phyloP scores from a whole-genome alignment of 495 filamentous ascomycete species.

The Talaromyces thailandensis region DNA sequence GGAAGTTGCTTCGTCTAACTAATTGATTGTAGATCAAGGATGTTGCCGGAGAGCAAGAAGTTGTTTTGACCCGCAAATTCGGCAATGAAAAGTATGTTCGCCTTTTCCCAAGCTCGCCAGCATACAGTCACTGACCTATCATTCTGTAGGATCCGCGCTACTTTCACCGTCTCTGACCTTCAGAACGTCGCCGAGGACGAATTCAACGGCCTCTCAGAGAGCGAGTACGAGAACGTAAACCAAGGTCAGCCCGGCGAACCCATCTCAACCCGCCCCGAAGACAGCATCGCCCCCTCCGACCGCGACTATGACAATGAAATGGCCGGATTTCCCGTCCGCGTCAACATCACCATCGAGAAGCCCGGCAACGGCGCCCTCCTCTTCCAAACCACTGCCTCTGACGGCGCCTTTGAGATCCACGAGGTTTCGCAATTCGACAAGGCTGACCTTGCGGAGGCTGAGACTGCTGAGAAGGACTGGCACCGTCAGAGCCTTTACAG shows the following conservation, averaged over 20 bases:
- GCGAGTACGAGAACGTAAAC: conserved; percentile 45
- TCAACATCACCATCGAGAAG: conserved; percentile 85
- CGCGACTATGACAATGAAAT: conserved; percentile 41
- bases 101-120: neutral
- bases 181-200: conserved; percentile 59
- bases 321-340: conserved; percentile 65
- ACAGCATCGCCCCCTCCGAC: conserved; percentile 49
- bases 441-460: conserved; percentile 56
- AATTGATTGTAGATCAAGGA: conserved; percentile 66
- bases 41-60: conserved; percentile 73
- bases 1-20: conserved; percentile 48
- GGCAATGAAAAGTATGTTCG: conserved; percentile 73
- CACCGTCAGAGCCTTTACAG: conserved; percentile 69
- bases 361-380: conserved; percentile 68
- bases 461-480: conserved; percentile 60
- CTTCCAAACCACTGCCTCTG: conserved; percentile 79
- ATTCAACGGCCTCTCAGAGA: conserved; percentile 38
- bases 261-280: conserved; percentile 48
- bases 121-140: neutral
- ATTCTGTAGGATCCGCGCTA: conserved; percentile 65
- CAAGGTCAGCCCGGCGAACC: conserved; percentile 36
- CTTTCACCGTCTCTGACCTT: conserved; percentile 90
- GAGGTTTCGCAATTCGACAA: conserved; percentile 82
- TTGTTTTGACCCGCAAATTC: conserved; percentile 72
- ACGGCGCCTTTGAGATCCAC: conserved; percentile 81